These are phyloP conservation scores for Solanum etuberosum DNA, from an alignment of 257 asterid species.

Conservation along the genomic window DNA sequence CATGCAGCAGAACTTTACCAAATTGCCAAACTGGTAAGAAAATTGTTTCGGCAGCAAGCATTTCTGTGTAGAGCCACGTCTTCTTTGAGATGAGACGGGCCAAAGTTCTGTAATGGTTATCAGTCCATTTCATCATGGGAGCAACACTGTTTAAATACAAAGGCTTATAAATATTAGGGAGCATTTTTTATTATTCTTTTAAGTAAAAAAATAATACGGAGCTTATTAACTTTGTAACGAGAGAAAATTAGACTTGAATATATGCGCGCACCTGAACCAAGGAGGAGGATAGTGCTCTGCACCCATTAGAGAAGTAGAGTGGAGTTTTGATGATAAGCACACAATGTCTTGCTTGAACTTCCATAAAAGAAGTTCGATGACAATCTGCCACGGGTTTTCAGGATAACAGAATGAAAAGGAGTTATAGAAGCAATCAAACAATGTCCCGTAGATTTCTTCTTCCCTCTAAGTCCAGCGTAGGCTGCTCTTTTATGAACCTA, in stretches of 20 bases:
- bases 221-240: not conserved
- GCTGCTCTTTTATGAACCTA: constrained; percentile 53
- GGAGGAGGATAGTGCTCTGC: constrained; percentile 57
- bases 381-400: constrained; percentile 58
- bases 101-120: constrained; percentile 82
- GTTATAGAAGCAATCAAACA: constrained; percentile 63
- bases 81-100: constrained; percentile 74
- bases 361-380: constrained; percentile 22
- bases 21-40: constrained; percentile 60
- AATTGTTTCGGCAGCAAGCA: constrained; percentile 97
- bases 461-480: constrained; percentile 35
- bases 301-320: constrained; percentile 47
- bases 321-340: constrained; percentile 20
- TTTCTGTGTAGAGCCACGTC: constrained; percentile 89
- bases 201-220: not conserved
- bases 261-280: constrained; percentile 78
- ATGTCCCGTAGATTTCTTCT: constrained; percentile 57
- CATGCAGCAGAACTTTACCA: constrained; percentile 36
- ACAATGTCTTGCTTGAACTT: constrained; percentile 23
- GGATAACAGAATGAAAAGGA: constrained; percentile 50
- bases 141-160: constrained; percentile 46
- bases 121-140: constrained; percentile 95
- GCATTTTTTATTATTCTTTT: not conserved
- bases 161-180: not conserved
- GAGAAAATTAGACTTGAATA: not conserved